Conservation (phyloP, 306 rosid genomes). For the Malus sylvestris region DNA sequence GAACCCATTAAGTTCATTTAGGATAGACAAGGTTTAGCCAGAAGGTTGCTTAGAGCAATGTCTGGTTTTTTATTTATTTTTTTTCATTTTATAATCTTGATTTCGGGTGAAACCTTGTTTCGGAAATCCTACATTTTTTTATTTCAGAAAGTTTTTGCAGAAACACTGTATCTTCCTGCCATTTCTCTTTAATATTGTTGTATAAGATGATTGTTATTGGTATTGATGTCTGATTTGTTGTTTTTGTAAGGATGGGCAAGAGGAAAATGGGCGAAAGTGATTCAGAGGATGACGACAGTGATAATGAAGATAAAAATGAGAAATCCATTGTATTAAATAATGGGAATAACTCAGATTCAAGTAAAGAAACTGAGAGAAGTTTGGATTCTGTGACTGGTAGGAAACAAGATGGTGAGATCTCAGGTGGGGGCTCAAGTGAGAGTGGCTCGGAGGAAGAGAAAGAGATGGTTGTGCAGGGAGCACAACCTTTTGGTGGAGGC, state of each 20-base stretch:
- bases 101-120: background rate
- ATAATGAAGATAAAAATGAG: constrained; percentile 37
- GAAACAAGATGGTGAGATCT: constrained; percentile 38
- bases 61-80: background rate
- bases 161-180: background rate
- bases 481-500: constrained; percentile 21
- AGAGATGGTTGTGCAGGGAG: constrained; percentile 34
- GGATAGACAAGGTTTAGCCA: background rate
- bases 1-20: background rate
- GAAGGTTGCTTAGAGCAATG: background rate
- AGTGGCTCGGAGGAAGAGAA: constrained; percentile 82
- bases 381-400: constrained; percentile 53
- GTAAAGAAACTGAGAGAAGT: constrained; percentile 56
- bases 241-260: constrained; percentile 78
- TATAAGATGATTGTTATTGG: background rate
- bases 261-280: constrained; percentile 57
- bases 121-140: background rate
- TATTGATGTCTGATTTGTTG: constrained; percentile 22
- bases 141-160: background rate
- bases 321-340: constrained; percentile 45
- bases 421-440: constrained; percentile 44
- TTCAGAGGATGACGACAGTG: constrained; percentile 46
- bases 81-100: background rate
- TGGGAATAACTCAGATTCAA: constrained; percentile 43
- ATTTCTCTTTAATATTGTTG: background rate